Evolutionary conservation across 1,284 basidiomycete species (phyloP).

Genomic region (Xerocomus alliaceus): DNA sequence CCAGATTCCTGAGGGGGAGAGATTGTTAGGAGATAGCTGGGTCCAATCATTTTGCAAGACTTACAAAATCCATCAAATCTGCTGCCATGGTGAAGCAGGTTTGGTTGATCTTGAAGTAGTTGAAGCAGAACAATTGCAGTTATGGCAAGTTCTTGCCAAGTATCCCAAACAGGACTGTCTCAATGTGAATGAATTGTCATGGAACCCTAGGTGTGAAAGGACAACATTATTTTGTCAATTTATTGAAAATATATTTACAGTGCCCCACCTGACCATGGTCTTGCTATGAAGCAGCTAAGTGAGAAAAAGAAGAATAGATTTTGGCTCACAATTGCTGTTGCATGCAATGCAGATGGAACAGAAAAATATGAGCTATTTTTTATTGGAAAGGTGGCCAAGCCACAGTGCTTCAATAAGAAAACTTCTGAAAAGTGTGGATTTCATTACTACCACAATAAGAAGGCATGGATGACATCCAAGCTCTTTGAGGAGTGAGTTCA

Average conservation of each 20-base stretch:
- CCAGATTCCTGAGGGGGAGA: background rate
- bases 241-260: too few species aligned
- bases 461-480: conserved; percentile 1
- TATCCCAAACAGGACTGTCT: too few species aligned
- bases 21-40: background rate
- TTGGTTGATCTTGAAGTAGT: background rate
- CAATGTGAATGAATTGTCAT: too few species aligned
- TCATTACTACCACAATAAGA: conserved; percentile 8
- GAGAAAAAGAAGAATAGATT: conserved; percentile 1
- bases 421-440: background rate
- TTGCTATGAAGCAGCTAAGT: background rate
- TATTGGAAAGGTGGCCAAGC: background rate
- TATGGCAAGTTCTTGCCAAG: background rate
- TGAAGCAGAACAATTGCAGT: background rate
- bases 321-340: background rate
- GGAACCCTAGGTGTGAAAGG: too few species aligned
- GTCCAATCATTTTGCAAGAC: background rate
- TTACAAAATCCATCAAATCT: background rate
- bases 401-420: background rate
- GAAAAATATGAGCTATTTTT: background rate
- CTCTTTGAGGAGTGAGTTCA: conserved; percentile 11
- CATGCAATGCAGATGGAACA: background rate
- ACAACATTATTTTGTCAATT: too few species aligned
- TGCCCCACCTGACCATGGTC: background rate
- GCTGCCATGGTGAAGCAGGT: background rate